These are phyloP conservation scores for Podaxis carcinomalis DNA, from an alignment of 768 basidiomycete genomes.

Conservation along the genomic window DNA sequence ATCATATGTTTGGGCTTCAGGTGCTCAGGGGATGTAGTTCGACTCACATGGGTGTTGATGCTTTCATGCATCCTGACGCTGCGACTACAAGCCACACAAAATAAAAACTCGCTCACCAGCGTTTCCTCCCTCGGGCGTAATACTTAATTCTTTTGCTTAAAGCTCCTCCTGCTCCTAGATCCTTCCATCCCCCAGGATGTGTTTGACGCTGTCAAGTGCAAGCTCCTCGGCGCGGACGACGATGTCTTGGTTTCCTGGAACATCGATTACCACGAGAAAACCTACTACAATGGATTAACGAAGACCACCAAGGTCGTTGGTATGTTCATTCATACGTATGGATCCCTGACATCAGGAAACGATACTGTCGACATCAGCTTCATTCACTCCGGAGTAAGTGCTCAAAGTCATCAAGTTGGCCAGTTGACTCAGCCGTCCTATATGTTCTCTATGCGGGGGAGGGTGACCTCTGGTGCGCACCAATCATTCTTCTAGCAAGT, in stretches of 20 bases:
- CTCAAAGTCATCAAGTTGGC: constrained; percentile 47
- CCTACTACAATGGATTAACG: not conserved
- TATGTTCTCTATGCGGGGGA: constrained; percentile 67
- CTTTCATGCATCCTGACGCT: constrained; percentile 22
- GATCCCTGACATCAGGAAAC: not conserved
- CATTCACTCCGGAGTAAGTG: not conserved
- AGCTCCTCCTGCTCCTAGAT: not conserved
- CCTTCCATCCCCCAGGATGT: not conserved
- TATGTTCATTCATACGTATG: not conserved
- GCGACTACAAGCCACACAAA: no score
- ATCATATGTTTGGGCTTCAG: no score
- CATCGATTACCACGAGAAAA: not conserved
- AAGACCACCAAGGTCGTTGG: not conserved
- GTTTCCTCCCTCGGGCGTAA: no score
- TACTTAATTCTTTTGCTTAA: not conserved
- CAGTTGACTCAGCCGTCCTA: not conserved
- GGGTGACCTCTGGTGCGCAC: not conserved
- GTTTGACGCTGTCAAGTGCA: constrained; percentile 49
- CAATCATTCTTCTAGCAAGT: not conserved
- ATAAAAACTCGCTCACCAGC: no score
- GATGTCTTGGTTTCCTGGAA: constrained; percentile 63
- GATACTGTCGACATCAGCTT: not conserved
- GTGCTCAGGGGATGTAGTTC: no score
- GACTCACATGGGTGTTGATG: no score
- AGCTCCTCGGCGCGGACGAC: constrained; percentile 65